Evolutionary conservation across 768 basidiomycete genomes (phyloP), one percentile per base, ranked within the genome.

Genomic region (Pleurotus tuber-regium): DNA sequence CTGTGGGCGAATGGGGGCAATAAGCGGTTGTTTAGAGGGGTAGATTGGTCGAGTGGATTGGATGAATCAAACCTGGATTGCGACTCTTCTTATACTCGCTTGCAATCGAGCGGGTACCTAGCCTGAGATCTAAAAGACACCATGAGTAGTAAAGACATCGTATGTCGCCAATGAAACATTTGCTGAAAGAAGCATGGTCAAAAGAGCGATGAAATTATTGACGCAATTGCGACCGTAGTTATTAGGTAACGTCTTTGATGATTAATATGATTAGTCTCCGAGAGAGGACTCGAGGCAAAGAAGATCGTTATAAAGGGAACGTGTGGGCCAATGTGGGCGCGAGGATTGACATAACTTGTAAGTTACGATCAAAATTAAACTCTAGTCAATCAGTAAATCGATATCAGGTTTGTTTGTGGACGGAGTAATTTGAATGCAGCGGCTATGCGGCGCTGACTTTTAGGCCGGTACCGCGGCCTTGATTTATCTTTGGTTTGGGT

Each of bases 221-320:
- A 47, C 44, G 30, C 44, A 47, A 16, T 47, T n/a, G n/a, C 14
- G n/a, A 21, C 12, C 19, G 31, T 33, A 23, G 46, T 24, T 26
- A 33, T 30, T 31, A 47, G 46, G 29, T 19, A 2, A 36, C 35
- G n/a, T 36, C 35, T n/a, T n/a, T n/a, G n/a, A n/a, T n/a, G n/a
- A n/a, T n/a, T n/a, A n/a, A n/a, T n/a, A n/a, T n/a, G n/a, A 31
- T 42, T 24, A 24, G 36, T 18, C 5, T 16, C 14, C 36, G n/a
- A 38, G n/a, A 18, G 18, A 42, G 31, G 23, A 33, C 28, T 44
- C 21, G 43, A 29, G 43, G 43, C 16, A 47, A 21, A 28, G 29
- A 47, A n/a, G 33, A 47, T n/a, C n/a, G n/a, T n/a, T 25, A 42
- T 47, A 47, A 29, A 47, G 25, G 46, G 46, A 47, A 26, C 46